phyloP scores from a whole-genome alignment of 2,329 filamentous ascomycete species.

The Microdochium bolleyi region DNA sequence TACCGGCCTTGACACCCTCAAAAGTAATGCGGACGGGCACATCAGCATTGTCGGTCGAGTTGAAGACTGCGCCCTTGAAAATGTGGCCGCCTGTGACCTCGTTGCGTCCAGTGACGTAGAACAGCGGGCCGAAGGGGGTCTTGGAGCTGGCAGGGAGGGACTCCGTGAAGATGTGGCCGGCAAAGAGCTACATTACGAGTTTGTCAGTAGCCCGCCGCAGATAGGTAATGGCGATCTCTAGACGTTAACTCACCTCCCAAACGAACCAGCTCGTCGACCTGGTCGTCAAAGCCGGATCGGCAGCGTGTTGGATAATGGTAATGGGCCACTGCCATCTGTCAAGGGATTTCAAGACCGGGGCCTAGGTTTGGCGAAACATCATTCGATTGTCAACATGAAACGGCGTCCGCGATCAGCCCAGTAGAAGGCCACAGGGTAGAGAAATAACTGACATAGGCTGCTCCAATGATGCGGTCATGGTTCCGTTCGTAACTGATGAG shows the following conservation, averaged over 20 bases:
- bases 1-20: conserved; percentile 29
- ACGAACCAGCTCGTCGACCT: conserved; percentile 41
- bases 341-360: conserved; percentile 39
- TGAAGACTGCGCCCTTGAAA: conserved; percentile 46
- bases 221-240: background rate
- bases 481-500: conserved; percentile 60
- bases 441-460: conserved; percentile 30
- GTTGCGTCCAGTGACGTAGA: conserved; percentile 40
- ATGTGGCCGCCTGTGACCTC: conserved; percentile 29
- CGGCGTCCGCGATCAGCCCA: background rate
- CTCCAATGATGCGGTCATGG: conserved; percentile 46
- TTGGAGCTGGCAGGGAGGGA: conserved; percentile 34
- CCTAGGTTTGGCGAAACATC: conserved; percentile 8
- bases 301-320: conserved; percentile 41
- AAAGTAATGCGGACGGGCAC: conserved; percentile 38
- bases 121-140: conserved; percentile 31
- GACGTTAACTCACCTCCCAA: conserved; percentile 25
- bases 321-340: conserved; percentile 43
- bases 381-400: background rate
- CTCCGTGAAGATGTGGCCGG: conserved; percentile 33
- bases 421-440: background rate
- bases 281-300: conserved; percentile 38
- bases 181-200: conserved; percentile 27
- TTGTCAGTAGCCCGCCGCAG: background rate
- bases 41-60: conserved; percentile 33